Percentiles rank a stretch among this genome's conserved stretches.
phyloP scores from a whole-genome alignment of 169 alveolate genomes.

The Plasmodium reichenowi region DNA sequence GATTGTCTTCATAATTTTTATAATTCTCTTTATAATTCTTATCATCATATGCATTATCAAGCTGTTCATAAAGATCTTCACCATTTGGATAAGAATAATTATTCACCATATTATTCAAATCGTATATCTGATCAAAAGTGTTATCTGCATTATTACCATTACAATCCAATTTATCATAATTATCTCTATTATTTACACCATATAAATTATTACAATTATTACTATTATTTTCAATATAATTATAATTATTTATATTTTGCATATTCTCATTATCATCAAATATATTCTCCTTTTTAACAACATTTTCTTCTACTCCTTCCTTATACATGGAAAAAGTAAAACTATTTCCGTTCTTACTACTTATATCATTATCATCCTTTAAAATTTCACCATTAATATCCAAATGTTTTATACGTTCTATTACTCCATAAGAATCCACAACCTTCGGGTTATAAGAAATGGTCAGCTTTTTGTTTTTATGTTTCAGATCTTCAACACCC shows the following conservation, averaged over 20 bases:
- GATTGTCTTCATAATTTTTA: neutral
- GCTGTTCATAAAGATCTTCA: neutral
- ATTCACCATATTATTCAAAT: neutral
- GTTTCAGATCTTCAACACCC: slow-evolving; percentile 23
- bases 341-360: slow-evolving; percentile 10
- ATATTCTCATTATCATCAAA: slow-evolving; percentile 5
- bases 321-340: slow-evolving; percentile 24
- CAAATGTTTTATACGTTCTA: slow-evolving; percentile 13
- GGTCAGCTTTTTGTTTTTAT: slow-evolving; percentile 2
- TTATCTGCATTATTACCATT: neutral
- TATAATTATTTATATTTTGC: slow-evolving; percentile 23
- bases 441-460: slow-evolving; percentile 25
- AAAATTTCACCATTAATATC: slow-evolving; percentile 48
- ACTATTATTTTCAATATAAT: slow-evolving; percentile 19
- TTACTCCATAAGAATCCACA: slow-evolving; percentile 4
- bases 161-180: neutral
- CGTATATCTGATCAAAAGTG: neutral
- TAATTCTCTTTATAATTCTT: neutral
- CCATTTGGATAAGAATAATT: neutral
- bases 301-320: slow-evolving; percentile 9
- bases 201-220: neutral
- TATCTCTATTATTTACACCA: neutral
- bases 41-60: neutral
- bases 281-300: neutral
- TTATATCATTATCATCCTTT: slow-evolving; percentile 13